Evolutionary conservation across 768 basidiomycete genomes (phyloP).

Genomic region (Kwoniella dendrophila): DNA sequence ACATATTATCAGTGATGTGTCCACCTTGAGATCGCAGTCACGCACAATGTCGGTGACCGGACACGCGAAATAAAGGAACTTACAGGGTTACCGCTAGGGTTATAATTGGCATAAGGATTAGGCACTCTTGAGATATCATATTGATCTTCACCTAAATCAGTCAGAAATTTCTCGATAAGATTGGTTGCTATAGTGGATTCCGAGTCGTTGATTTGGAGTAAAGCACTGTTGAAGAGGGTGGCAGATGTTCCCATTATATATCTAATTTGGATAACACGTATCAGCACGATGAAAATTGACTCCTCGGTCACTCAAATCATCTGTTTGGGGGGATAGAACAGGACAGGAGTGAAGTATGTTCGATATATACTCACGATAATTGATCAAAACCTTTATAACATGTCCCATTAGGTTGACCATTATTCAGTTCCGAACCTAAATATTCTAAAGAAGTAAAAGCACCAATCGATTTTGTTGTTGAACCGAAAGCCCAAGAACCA

Average conservation of each 20-base stretch:
- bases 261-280: conserved; percentile 34
- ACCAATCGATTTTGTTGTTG: conserved; percentile 60
- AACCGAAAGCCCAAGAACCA: conserved; percentile 53
- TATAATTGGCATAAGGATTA: conserved; percentile 54
- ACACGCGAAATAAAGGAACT: conserved; percentile 10
- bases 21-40: not conserved
- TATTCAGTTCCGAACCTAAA: conserved; percentile 66
- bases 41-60: not conserved
- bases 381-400: conserved; percentile 77
- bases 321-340: too few species aligned
- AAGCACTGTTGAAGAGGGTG: conserved; percentile 54
- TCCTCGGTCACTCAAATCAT: too few species aligned
- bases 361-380: conserved; percentile 55
- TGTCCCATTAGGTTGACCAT: conserved; percentile 64
- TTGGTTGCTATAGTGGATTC: conserved; percentile 34
- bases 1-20: not conserved
- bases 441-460: conserved; percentile 64
- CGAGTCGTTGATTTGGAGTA: conserved; percentile 39
- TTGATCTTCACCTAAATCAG: conserved; percentile 42
- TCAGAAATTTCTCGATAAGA: conserved; percentile 46
- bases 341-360: too few species aligned
- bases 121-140: conserved; percentile 55
- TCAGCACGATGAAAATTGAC: too few species aligned
- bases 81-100: conserved; percentile 45
- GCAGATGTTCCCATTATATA: conserved; percentile 75